These are phyloP conservation scores for Saccharomycopsis sp. DNA, from an alignment of 805 yeast species.

Conservation along the genomic window DNA sequence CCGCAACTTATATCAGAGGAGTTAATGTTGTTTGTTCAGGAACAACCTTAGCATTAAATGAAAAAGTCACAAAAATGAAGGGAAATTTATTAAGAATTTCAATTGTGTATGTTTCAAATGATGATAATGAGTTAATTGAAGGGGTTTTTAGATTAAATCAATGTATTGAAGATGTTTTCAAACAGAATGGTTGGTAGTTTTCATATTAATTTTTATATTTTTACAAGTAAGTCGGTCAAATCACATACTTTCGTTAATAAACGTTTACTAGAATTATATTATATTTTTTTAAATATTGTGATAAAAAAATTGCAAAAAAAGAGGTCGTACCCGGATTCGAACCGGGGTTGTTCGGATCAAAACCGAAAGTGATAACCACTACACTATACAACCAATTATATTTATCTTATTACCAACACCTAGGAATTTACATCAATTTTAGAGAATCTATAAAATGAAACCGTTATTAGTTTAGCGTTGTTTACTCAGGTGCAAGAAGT, in stretches of 20 bases:
- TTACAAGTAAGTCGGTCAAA: too few relatives aligned
- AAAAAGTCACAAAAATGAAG: constrained; percentile 24
- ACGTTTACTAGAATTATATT: too few relatives aligned
- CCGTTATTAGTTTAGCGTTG: too few relatives aligned
- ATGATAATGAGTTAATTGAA: constrained; percentile 34
- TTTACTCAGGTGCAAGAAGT: too few relatives aligned
- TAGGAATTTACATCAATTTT: too few relatives aligned
- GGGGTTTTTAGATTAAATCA: constrained; percentile 42
- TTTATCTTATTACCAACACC: too few relatives aligned
- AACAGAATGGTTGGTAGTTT: constrained; percentile 10
- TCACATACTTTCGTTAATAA: too few relatives aligned
- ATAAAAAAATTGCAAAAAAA: too few relatives aligned
- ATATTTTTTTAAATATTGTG: too few relatives aligned
- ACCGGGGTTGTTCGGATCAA: constrained; percentile 67
- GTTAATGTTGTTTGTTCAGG: constrained; percentile 46
- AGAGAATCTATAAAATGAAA: too few relatives aligned
- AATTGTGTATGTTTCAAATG: constrained; percentile 41
- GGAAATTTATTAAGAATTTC: constrained; percentile 49
- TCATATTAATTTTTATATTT: too few relatives aligned
- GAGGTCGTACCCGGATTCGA: constrained; percentile 81
- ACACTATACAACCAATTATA: constrained; percentile 53
- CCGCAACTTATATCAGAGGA: constrained; percentile 36
- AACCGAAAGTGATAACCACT: constrained; percentile 54
- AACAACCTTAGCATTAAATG: constrained; percentile 40
- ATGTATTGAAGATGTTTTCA: constrained; percentile 38